Percentiles rank a stretch among this genome's conserved stretches.
These are phyloP conservation scores for Ganoderma lucidum DNA, from an alignment of 1,284 basidiomycete species.

Conservation along the genomic window DNA sequence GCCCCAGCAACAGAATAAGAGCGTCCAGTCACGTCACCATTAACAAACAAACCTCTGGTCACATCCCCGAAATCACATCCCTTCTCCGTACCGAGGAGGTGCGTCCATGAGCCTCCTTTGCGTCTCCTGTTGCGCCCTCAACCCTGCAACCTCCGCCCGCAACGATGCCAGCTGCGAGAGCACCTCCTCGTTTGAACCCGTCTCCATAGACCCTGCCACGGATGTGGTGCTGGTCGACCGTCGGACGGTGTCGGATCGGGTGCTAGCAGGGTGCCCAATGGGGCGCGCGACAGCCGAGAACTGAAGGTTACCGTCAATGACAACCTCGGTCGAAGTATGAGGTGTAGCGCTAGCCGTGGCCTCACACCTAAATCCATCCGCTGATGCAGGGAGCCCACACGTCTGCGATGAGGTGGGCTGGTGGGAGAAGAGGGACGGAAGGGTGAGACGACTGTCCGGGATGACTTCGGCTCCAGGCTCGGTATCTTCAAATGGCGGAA, in stretches of 20 bases:
- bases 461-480: background rate
- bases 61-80: background rate
- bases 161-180: background rate
- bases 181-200: background rate
- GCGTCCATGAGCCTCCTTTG: background rate
- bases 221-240: background rate
- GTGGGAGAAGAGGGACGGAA: background rate
- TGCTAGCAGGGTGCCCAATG: background rate
- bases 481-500: background rate
- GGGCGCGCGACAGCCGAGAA: background rate
- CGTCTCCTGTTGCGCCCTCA: slow-evolving; percentile 2
- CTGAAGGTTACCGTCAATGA: background rate
- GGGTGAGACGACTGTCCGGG: background rate
- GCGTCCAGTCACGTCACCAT: background rate
- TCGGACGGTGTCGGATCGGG: background rate
- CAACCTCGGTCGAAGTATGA: background rate
- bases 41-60: background rate
- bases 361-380: background rate
- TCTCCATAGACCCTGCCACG: background rate
- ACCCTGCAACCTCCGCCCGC: background rate
- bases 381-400: background rate
- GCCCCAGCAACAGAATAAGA: background rate
- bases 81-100: slow-evolving; percentile 4
- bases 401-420: too few relatives aligned
- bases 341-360: background rate